These are phyloP conservation scores for Boletus subcaerulescens DNA, from an alignment of 768 basidiomycete species.

Conservation along the genomic window DNA sequence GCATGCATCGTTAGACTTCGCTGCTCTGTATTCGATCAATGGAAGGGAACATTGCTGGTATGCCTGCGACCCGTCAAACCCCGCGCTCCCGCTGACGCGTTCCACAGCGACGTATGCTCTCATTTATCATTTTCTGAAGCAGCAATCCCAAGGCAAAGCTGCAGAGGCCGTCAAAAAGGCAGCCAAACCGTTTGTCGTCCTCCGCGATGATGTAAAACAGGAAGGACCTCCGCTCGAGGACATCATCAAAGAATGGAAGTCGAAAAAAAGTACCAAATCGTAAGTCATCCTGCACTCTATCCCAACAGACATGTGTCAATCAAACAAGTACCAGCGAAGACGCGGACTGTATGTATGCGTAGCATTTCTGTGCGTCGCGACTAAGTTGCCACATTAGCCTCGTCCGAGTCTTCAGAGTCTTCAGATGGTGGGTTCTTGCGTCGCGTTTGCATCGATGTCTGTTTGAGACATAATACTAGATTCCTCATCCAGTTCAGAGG, in stretches of 20 bases:
- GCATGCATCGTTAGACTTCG: constrained; percentile 1
- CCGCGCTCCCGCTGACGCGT: constrained; percentile 8
- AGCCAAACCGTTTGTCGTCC: constrained; percentile 55
- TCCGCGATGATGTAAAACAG: constrained; percentile 51
- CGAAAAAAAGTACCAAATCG: constrained; percentile 28
- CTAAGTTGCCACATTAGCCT: constrained; percentile 13
- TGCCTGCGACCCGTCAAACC: constrained; percentile 14
- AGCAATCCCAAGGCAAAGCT: constrained; percentile 64
- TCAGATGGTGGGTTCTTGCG: constrained; percentile 23
- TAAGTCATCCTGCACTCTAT: constrained; percentile 16
- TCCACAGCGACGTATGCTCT: constrained; percentile 68
- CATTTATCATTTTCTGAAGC: constrained; percentile 69
- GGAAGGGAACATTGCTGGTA: constrained; percentile 57
- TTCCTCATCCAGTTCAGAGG: constrained; percentile 22
- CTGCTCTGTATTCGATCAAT: constrained; percentile 19
- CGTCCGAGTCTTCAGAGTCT: constrained; percentile 25
- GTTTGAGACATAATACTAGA: constrained; percentile 7
- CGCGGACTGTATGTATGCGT: constrained; percentile 23
- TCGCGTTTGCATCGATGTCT: background rate
- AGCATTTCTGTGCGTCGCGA: background rate
- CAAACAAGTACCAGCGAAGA: constrained; percentile 12
- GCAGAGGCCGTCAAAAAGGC: constrained; percentile 75
- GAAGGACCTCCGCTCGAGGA: constrained; percentile 59
- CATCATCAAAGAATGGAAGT: constrained; percentile 67
- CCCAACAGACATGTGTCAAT: background rate